Percentiles rank a stretch among this genome's conserved stretches.
These are phyloP conservation scores for Plasmodium berghei DNA, from an alignment of 169 alveolate genomes.

Conservation along the genomic window DNA sequence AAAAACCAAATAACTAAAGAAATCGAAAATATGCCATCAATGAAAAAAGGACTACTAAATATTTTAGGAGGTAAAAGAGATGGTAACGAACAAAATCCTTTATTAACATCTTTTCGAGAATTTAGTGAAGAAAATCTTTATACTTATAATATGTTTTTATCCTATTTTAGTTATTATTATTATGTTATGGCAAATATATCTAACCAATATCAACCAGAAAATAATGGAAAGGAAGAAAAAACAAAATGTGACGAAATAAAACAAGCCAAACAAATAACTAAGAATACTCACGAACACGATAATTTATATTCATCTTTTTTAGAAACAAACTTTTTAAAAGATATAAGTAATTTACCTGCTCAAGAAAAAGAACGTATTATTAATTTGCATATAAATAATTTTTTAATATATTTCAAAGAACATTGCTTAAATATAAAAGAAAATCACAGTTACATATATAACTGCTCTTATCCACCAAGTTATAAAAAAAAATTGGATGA, in stretches of 20 bases:
- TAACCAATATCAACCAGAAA: background rate
- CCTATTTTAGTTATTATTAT: conserved; percentile 35
- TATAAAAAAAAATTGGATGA: background rate
- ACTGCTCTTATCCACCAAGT: conserved; percentile 39
- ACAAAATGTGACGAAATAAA: background rate
- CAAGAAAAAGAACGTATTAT: conserved; percentile 11
- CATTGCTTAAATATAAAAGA: conserved; percentile 12
- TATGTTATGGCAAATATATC: conserved; percentile 15
- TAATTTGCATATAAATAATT: conserved; percentile 21
- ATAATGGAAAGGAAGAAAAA: background rate
- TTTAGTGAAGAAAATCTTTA: conserved; percentile 53
- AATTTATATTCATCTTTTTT: background rate
- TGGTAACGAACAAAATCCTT: conserved; percentile 4
- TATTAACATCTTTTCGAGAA: conserved; percentile 51
- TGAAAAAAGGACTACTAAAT: conserved; percentile 21
- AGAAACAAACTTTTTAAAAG: conserved; percentile 9
- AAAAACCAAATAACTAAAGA: background rate
- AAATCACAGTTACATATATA: conserved; percentile 11
- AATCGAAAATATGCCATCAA: background rate
- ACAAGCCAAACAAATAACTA: background rate
- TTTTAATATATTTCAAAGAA: conserved; percentile 48
- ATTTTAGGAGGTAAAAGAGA: conserved; percentile 46
- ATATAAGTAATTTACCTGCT: background rate
- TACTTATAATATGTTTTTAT: conserved; percentile 33
- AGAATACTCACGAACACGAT: background rate